Base-by-base conservation (phyloP, 2,329 filamentous ascomycete species). In the Magnaporthales sp. region DNA sequence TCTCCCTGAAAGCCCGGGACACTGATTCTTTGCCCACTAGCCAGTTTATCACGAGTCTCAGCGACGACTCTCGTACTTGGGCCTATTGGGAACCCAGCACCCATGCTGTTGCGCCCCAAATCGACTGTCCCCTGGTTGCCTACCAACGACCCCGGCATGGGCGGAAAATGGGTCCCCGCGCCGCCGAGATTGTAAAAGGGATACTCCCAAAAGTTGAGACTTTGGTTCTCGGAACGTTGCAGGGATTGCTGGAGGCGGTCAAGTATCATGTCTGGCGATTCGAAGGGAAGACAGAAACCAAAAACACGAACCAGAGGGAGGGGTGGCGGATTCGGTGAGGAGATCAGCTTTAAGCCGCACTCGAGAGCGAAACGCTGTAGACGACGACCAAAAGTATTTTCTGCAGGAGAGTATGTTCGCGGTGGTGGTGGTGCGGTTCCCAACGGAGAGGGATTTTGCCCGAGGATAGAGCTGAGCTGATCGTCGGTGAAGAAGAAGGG, bases 151-250 rank as follows among this genome's bases (percentile, higher is more conserved):
- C 26, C 29, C 6, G 31, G 6, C 26, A 27, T 46, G n/a, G 29
- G 22, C 32, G 71, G 74, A 70, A 87, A 91, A 72, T 89, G 89
- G 0, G 86, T 89, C 0, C 90, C 90, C 0, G 88, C 83, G 2
- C 88, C 88, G 1, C 90, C 90, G 31, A 92, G 79, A 68, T 88
- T 81, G 31, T 88, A 81, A 66, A 90, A 88, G 0, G 90, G 88
- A 5, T 83, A 81, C 3, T 80, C 78, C 80, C 84, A 88, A 66
- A 84, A 78, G 67, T 86, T 82, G 1, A 93, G 77, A 0, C 83
- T 78, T 69, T 82, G 77, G 27, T 76, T 70, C 9, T 71, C 67
- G 15, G 70, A 71, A 26, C 71, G 73, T 11, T 70, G 73, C 15
- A 85, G 71, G 4, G 74, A 71, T 11, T 70, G 69, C 19, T 67